Base-by-base conservation (phyloP, 352 stramenopile genomes). In the Phytophthora gonapodyides region DNA sequence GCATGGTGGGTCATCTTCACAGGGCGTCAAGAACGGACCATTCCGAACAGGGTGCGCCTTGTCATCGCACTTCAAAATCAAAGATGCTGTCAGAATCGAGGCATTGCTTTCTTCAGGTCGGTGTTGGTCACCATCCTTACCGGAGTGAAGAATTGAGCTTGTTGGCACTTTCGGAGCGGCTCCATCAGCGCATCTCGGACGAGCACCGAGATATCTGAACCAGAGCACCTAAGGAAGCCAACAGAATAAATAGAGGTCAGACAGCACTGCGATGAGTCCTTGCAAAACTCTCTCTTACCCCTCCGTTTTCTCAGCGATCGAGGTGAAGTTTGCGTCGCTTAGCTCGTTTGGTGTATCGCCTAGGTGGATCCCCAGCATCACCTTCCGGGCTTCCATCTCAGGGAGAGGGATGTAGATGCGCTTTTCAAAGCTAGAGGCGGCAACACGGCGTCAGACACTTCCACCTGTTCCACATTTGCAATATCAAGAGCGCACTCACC, bases 361-460 rank as follows among this genome's bases (percentile, higher is more conserved):
- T 6, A 99, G 61, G 72, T 99, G 93, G 55, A 99, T 93, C 56
- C 96, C 93, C 47, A 99, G 87, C 96, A 99, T 99, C 49, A 87
- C 82, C 46, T 97, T 84, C 33, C 98, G 73, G 8, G 96, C 90
- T 15, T 96, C 82, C 4, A 67, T 54, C 44, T 99, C 96, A 33
- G 98, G 98, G 19, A 99, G 90, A 48, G 97, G 96, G 63, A 99
- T 99, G 67, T 99, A 99, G 61, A 99, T 97, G 43, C 97, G 91
- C 67, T 99, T 99, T 73, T 99, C 97, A 66, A 99, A 99, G 60
- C 87, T 95, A 56, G 12, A 71, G n/a, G 50, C 34, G 50, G 17
- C 27, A 37, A 38, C n/a, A 17, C 19, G 43, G 30, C 16, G 31
- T 58, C 41, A 67, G 42, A 21, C 45, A 61, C 30, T 15, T 35